A percentile compares a stretch with the other conserved stretches of the same genome.
phyloP scores from a whole-genome alignment of 1,139 yeast genomes.

The Spathaspora sp. region DNA sequence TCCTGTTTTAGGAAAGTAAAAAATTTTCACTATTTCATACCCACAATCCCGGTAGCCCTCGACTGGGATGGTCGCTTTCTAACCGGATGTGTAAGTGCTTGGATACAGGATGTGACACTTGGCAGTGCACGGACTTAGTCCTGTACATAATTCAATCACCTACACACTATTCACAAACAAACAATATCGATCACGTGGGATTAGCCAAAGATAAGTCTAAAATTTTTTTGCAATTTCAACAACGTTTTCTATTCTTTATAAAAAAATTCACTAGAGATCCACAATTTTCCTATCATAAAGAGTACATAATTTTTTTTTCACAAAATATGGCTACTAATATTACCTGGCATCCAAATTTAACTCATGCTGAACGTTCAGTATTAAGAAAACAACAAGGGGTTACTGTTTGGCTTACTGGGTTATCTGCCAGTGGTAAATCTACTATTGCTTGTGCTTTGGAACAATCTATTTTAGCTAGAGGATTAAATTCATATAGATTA shows the following conservation, averaged over 20 bases:
- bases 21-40: no score
- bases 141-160: no score
- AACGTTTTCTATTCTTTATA: background rate
- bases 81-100: no score
- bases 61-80: no score
- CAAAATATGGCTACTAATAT: conserved; percentile 82
- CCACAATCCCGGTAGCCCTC: no score
- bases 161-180: no score
- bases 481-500: conserved; percentile 75
- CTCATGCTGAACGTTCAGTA: conserved; percentile 73
- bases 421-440: conserved; percentile 92
- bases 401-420: conserved; percentile 93
- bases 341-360: conserved; percentile 92
- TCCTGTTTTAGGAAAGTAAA: no score
- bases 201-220: conserved; percentile 4
- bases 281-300: background rate
- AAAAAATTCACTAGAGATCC: background rate
- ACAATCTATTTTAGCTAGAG: conserved; percentile 67
- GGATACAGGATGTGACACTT: no score
- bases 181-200: conserved; percentile 12
- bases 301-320: background rate
- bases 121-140: no score
- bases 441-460: conserved; percentile 95
- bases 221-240: conserved; percentile 5
- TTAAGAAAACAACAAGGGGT: conserved; percentile 82